Conservation (phyloP, 768 basidiomycete species). For the Leccinum boreale region DNA sequence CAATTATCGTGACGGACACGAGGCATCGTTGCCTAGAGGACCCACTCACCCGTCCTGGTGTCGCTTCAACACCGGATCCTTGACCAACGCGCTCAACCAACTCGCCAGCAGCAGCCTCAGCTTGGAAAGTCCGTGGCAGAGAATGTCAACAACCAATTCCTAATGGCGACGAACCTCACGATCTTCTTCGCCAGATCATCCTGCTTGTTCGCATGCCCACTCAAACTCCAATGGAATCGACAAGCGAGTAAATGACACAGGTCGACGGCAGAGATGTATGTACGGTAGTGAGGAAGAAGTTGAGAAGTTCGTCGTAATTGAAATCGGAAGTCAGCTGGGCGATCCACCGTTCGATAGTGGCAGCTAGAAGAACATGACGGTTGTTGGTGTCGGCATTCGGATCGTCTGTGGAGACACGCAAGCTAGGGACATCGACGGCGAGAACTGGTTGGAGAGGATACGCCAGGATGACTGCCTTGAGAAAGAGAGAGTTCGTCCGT, state of each 20-base stretch:
- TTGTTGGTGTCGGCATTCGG: conserved; percentile 25
- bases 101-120: conserved; percentile 67
- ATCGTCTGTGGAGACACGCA: conserved; percentile 22
- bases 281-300: conserved; percentile 90
- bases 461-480: conserved; percentile 37
- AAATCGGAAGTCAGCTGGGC: conserved; percentile 86
- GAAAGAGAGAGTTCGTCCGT: conserved; percentile 37
- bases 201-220: conserved; percentile 31
- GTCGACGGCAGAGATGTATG: conserved; percentile 76
- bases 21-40: not conserved
- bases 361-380: too few relatives aligned
- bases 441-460: conserved; percentile 39
- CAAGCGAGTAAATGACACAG: conserved; percentile 79
- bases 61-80: conserved; percentile 65
- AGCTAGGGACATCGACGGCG: conserved; percentile 33
- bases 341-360: conserved; percentile 88
- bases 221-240: conserved; percentile 85
- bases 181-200: conserved; percentile 74
- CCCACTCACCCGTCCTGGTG: conserved; percentile 71
- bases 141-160: conserved; percentile 89
- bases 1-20: not conserved
- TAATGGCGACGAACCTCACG: conserved; percentile 83
- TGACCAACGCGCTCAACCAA: conserved; percentile 75
- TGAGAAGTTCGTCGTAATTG: conserved; percentile 81
- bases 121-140: conserved; percentile 86